Evolutionary conservation across 1,284 basidiomycete species (phyloP).

Genomic region (Prillingera fragicola): DNA sequence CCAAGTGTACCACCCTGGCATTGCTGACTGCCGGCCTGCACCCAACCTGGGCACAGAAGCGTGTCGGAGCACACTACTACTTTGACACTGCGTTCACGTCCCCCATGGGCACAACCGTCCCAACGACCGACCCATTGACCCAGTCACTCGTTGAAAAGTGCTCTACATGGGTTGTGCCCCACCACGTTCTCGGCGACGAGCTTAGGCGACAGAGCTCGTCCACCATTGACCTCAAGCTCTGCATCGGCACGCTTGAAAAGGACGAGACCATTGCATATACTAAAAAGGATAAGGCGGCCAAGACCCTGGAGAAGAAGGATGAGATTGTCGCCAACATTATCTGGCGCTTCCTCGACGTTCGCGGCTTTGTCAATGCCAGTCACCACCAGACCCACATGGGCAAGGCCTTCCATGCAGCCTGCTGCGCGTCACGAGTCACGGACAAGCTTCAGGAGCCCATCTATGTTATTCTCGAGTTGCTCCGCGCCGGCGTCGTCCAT

Average conservation of each 20-base stretch:
- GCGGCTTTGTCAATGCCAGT: constrained; percentile 82
- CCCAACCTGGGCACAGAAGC: constrained; percentile 65
- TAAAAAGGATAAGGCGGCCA: constrained; percentile 63
- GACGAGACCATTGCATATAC: constrained; percentile 75
- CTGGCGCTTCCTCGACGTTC: constrained; percentile 93
- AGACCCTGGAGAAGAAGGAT: constrained; percentile 95
- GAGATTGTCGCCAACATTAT: constrained; percentile 97
- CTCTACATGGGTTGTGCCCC: constrained; percentile 86
- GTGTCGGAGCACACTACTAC: constrained; percentile 56
- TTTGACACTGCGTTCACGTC: constrained; percentile 43
- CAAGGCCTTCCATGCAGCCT: constrained; percentile 78
- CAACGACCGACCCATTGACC: constrained; percentile 71
- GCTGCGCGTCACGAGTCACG: constrained; percentile 72
- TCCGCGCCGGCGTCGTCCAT: constrained; percentile 91
- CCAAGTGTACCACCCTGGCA: constrained; percentile 82
- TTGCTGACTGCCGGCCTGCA: constrained; percentile 72
- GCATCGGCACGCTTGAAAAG: constrained; percentile 78
- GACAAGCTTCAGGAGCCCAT: constrained; percentile 98
- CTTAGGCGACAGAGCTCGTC: constrained; percentile 90
- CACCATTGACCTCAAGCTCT: constrained; percentile 95
- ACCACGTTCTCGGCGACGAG: constrained; percentile 84
- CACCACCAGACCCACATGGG: constrained; percentile 87
- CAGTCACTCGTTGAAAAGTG: constrained; percentile 82
- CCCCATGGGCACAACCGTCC: constrained; percentile 49
- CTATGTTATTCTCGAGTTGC: constrained; percentile 84